These are phyloP conservation scores for Fusarium decemcellulare DNA, from an alignment of 2,329 filamentous ascomycete genomes.

Conservation along the genomic window DNA sequence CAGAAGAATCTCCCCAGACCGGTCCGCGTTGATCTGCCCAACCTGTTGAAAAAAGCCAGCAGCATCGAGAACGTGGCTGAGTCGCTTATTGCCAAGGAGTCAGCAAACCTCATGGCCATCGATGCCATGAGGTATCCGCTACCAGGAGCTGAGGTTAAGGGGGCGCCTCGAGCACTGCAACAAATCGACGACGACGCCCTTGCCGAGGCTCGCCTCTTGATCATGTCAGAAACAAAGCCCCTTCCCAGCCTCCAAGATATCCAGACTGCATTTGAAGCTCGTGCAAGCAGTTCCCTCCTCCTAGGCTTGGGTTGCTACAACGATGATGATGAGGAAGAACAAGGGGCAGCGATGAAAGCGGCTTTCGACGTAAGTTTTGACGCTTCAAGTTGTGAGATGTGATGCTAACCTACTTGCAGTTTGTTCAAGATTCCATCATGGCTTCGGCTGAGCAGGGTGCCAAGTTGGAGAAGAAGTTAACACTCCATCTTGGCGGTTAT, in stretches of 20 bases:
- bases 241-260: constrained; percentile 65
- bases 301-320: constrained; percentile 87
- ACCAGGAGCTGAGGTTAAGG: constrained; percentile 75
- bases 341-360: constrained; percentile 72
- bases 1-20: constrained; percentile 88
- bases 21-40: constrained; percentile 77
- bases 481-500: constrained; percentile 89
- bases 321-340: constrained; percentile 82
- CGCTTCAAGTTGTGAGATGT: not conserved
- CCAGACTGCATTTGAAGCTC: constrained; percentile 66
- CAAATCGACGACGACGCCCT: constrained; percentile 79
- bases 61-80: constrained; percentile 74
- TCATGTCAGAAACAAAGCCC: constrained; percentile 77
- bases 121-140: constrained; percentile 84
- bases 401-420: constrained; percentile 57
- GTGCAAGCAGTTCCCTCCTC: constrained; percentile 71
- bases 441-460: constrained; percentile 83
- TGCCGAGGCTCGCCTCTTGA: constrained; percentile 81
- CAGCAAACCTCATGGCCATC: constrained; percentile 83
- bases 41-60: constrained; percentile 75
- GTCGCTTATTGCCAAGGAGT: constrained; percentile 81
- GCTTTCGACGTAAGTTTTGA: constrained; percentile 78
- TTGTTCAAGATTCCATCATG: constrained; percentile 80
- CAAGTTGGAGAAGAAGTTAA: constrained; percentile 95
- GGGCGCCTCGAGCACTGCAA: constrained; percentile 71